Conservation (phyloP, 306 rosid genomes). For the Phaseolus lunatus region DNA sequence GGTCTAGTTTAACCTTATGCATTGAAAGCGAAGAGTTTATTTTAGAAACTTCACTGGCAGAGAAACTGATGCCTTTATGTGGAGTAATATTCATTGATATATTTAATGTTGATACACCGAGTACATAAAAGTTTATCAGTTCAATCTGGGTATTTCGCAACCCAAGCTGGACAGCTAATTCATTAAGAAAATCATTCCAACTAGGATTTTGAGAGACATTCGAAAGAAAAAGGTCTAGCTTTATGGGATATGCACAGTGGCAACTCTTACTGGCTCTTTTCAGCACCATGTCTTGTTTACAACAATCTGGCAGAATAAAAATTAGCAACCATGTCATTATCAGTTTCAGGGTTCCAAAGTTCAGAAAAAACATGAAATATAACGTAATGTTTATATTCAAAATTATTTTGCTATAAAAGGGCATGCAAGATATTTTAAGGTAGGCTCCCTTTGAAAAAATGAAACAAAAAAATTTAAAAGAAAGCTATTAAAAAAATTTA, state of each 20-base stretch:
- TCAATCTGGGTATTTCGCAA: constrained; percentile 73
- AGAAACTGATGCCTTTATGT: constrained; percentile 72
- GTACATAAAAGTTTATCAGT: constrained; percentile 80
- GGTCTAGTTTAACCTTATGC: constrained; percentile 76
- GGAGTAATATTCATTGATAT: constrained; percentile 95
- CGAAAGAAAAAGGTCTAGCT: constrained; percentile 86
- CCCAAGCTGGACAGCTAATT: constrained; percentile 78
- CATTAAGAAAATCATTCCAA: constrained; percentile 69
- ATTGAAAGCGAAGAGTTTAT: constrained; percentile 77
- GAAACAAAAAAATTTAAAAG: constrained; percentile 2
- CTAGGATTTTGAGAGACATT: constrained; percentile 79
- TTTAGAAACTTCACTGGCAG: constrained; percentile 66
- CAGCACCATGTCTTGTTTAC: constrained; percentile 77
- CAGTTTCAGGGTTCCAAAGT: neutral
- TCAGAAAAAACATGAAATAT: constrained; percentile 5
- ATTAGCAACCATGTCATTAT: neutral
- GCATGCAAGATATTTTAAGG: neutral
- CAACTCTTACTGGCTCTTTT: constrained; percentile 71
- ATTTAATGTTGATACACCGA: constrained; percentile 67
- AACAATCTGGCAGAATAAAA: constrained; percentile 71
- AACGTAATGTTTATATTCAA: neutral
- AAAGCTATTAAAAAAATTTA: neutral
- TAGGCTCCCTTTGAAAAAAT: neutral
- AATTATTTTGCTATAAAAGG: neutral
- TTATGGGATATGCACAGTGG: constrained; percentile 90